A percentile compares a stretch with the other conserved stretches of the same genome.
These are phyloP conservation scores for Pseudoturritis turrita DNA, from an alignment of 345 rosid genomes.

Conservation along the genomic window DNA sequence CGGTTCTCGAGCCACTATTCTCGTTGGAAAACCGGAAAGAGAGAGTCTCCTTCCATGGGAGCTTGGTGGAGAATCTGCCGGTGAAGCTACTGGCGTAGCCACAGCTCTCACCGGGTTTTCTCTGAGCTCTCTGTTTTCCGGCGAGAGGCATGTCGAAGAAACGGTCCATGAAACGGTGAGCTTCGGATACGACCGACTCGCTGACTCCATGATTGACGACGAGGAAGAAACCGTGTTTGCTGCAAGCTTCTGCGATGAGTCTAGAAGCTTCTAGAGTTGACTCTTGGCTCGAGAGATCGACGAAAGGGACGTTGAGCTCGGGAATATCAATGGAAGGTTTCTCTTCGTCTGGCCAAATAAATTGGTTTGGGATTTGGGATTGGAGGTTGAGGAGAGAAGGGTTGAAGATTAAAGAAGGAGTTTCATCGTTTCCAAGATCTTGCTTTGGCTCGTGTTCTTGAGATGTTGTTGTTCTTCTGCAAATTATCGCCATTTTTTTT, in stretches of 20 bases:
- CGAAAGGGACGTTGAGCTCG: conserved; percentile 66
- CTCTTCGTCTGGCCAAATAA: conserved; percentile 93
- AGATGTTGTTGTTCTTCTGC: conserved; percentile 23
- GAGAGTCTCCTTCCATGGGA: conserved; percentile 98
- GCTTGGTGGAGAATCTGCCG: conserved; percentile 80
- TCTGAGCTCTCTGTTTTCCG: conserved; percentile 71
- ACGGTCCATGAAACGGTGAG: conserved; percentile 56
- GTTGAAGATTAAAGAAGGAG: conserved; percentile 55
- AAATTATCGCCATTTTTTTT: background rate
- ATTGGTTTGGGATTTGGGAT: conserved; percentile 60
- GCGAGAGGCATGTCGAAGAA: conserved; percentile 75
- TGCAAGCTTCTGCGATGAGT: conserved; percentile 66
- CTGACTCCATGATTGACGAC: conserved; percentile 87
- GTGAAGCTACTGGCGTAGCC: conserved; percentile 99
- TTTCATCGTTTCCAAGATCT: conserved; percentile 16
- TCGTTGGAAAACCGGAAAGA: conserved; percentile 64
- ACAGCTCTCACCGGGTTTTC: conserved; percentile 73
- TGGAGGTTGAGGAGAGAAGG: conserved; percentile 53
- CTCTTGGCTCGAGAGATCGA: conserved; percentile 62
- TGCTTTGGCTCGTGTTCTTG: conserved; percentile 27
- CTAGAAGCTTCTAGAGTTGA: conserved; percentile 54
- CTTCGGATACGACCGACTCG: conserved; percentile 50
- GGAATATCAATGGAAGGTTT: conserved; percentile 54
- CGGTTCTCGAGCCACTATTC: conserved; percentile 34
- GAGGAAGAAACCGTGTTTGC: conserved; percentile 82